Percentiles rank a stretch among this genome's conserved stretches.
phyloP scores from a whole-genome alignment of 2,329 filamentous ascomycete species.

The Triangularia setosa region DNA sequence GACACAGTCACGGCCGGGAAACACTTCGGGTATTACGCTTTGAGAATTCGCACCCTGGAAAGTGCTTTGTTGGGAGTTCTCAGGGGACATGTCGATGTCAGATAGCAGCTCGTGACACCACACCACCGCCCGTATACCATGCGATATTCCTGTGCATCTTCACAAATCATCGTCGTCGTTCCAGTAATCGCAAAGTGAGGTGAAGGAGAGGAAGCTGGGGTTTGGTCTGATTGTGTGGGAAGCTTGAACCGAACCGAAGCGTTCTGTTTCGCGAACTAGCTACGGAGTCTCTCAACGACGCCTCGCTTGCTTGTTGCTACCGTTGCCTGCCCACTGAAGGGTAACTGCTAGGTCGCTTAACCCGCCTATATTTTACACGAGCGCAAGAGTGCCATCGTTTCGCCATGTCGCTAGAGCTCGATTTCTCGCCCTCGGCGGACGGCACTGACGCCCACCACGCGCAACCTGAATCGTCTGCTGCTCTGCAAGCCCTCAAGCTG shows the following conservation, averaged over 20 bases:
- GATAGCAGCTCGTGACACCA: slow-evolving; percentile 4
- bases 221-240: neutral
- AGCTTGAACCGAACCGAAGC: slow-evolving; percentile 4
- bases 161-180: neutral
- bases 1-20: neutral
- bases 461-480: slow-evolving; percentile 30
- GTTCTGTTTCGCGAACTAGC: neutral
- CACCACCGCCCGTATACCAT: slow-evolving; percentile 12
- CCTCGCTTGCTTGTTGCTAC: slow-evolving; percentile 5
- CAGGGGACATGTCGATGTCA: slow-evolving; percentile 11
- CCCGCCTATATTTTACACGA: slow-evolving; percentile 32
- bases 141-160: slow-evolving; percentile 11
- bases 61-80: neutral
- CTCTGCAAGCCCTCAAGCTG: slow-evolving; percentile 36
- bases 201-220: neutral
- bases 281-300: neutral
- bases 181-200: neutral
- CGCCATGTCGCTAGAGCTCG: slow-evolving; percentile 34
- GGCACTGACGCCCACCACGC: slow-evolving; percentile 31
- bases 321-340: slow-evolving; percentile 13
- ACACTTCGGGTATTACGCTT: neutral
- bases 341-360: slow-evolving; percentile 35
- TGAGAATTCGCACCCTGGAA: neutral
- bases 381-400: slow-evolving; percentile 27
- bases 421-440: slow-evolving; percentile 32